Base-by-base conservation (phyloP, 768 basidiomycete genomes). In the Xerocomellus intermedius region DNA sequence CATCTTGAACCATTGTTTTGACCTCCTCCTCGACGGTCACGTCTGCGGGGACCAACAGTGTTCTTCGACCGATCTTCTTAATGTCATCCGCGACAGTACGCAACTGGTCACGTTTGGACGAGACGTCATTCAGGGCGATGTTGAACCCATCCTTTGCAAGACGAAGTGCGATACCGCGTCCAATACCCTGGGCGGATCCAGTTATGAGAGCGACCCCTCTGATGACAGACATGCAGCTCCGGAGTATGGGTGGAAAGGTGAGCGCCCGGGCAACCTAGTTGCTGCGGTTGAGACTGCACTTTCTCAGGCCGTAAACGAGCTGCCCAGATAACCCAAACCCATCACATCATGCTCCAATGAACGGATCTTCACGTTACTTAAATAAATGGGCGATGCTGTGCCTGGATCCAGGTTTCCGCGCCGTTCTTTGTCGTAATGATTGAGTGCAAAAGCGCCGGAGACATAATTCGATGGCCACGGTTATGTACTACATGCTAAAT, bases 181-280 rank as follows among this genome's bases (percentile, higher is more conserved):
- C 73, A n/a, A 72, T 57, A 10, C 70, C 69, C 46, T 66, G 69
- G 0, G 64, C 64, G 4, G 66, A 62, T 26, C 71, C 69, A 19
- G 70, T 73, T 41, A 73, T 41, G 42, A 73, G 61, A 1, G 69
- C 67, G 30, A 66, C 46, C 13, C 75, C 70, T 39, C 55, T 76
- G 30, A 54, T 8, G 17, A 33, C 12, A 33, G 53, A 60, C 52
- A 57, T 64, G 44, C 24, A 10, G 33, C 5, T 22, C 19, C 2
- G 22, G 33, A 42, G 26, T 26, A 49, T 6, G 24, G 10, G 37
- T 16, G 19, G 24, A 26, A 8, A 24, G 24, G 5, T 5, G 24
- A 24, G 24, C 24, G 24, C n/a, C n/a, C n/a, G n/a, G n/a, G n/a
- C n/a, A n/a, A n/a, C 24, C 24, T 24, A 24, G 24, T 24, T 24